Base-by-base conservation (phyloP, 148 eudicot species). In the Gaultheria prostrata region DNA sequence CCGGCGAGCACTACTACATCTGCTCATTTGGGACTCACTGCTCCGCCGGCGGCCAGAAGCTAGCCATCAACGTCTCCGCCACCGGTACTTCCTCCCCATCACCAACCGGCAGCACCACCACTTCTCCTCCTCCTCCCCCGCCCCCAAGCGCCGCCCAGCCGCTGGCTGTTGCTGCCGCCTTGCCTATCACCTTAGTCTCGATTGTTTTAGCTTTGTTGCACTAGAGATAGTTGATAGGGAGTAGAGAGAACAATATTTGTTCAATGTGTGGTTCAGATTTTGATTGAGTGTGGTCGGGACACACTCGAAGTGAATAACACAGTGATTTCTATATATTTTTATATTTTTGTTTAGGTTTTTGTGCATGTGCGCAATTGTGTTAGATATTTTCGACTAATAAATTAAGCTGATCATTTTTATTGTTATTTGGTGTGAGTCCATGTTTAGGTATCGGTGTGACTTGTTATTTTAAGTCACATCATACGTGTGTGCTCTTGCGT, bases 11-110 rank as follows among this genome's bases (percentile, higher is more conserved):
- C 83, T 91, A 84, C 84, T 90, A 77, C 85, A 79, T 92, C 11
- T 90, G 93, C 83, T 86, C 91, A 7, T 8, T 89, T 54, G 57
- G 67, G 26, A 4, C 7, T 13, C 92, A 93, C 54, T 92, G 96
- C 49, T 0, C n/a, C n/a, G 0, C 15, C 6, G 1, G 3, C n/a
- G 97, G 92, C 18, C 93, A 90, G 57, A 94, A 92, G 54, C 39
- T 94, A 13, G 85, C 91, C 11, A 33, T 90, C 88, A 89, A 45
- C 24, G 93, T 90, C 65, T 13, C 67, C 46, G 0, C 82, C 61
- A 1, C 87, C 21, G 13, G 88, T 13, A 2, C 87, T 51, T 3
- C 85, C 11, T 24, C 79, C 24, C 83, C 59, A 6, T 30, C 83
- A 1, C 57, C 49, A 45, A 33, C 78, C 7, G 76, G 50, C 35